Base-by-base conservation (phyloP, 2,329 filamentous ascomycete species). In the Pseudopithomyces chartarum region DNA sequence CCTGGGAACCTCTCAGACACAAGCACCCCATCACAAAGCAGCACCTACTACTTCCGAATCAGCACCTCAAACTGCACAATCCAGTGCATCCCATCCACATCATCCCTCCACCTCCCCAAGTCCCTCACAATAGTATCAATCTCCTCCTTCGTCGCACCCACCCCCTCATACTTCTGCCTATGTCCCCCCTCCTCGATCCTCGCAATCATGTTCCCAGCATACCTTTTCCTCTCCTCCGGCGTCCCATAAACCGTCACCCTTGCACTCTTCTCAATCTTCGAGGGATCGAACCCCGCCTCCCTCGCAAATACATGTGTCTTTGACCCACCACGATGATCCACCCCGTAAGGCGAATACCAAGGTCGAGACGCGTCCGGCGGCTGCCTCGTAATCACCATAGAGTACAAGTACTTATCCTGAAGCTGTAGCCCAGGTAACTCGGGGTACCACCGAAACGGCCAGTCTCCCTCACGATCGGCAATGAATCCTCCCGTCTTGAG, bases 401-500 rank as follows among this genome's bases (percentile, higher is more conserved):
- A 61, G 51, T 77, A 71, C 5, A 73, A 76, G 72, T 74, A 57
- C 55, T 65, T 38, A 61, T 67, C 2, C 63, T 66, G 22, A 34
- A 64, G 15, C 57, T 63, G 12, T 44, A 60, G 39, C 58, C 67
- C 43, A 46, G 62, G 13, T 20, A 57, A 32, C 60, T 54, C 55
- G 58, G 62, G 38, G 61, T 45, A 45, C 60, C 55, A 55, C 60
- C 59, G 46, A 62, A 69, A 52, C 7, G 64, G 62, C 29, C 48
- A 53, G 29, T 66, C 63, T 22, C 57, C 54, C 49, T 70, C 67
- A 12, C 66, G 52, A 40, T 50, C 39, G 10, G 80, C 82, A n/a
- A 86, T 66, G 40, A 62, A 20, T 3, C 85, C 73, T 5, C 79
- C 80, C 1, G 70, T 70, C 61, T 81, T 83, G 15, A 75, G 67